phyloP scores from a whole-genome alignment of 176 grass and related monocot species.

The Secale cereale region DNA sequence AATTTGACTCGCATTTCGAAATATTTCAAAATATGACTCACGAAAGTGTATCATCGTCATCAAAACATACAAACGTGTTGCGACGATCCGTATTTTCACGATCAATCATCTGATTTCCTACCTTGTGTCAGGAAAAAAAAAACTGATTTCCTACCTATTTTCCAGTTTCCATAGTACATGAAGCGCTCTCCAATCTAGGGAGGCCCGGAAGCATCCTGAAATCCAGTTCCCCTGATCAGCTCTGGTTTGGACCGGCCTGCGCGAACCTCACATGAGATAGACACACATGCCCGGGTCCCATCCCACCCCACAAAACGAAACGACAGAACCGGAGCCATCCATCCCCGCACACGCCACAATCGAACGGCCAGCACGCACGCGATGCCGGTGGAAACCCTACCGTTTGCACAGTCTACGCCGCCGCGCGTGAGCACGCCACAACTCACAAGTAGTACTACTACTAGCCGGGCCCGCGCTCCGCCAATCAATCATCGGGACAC shows the following conservation, averaged over 20 bases:
- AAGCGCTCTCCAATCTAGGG: neutral
- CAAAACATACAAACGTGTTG: no score
- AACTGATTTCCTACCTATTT: neutral
- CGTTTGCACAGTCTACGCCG: neutral
- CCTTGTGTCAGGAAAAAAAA: no score
- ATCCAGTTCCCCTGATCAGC: no score
- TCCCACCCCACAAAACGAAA: neutral
- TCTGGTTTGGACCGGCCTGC: neutral
- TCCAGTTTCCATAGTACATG: neutral
- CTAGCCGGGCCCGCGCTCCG: neutral
- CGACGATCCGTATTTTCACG: no score
- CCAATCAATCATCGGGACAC: conserved; percentile 17
- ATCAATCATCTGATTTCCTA: no score
- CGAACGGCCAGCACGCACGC: conserved; percentile 9
- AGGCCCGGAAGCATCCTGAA: neutral
- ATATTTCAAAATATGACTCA: no score
- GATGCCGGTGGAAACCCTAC: conserved; percentile 26
- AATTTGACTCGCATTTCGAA: no score
- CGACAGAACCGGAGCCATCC: neutral
- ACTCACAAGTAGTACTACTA: no score
- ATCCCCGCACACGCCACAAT: neutral
- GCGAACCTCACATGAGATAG: neutral
- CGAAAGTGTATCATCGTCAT: no score
- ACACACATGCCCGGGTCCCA: conserved; percentile 29
- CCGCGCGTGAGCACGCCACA: conserved; percentile 1